Conservation (phyloP, 75 land plant genomes). For the Larix kaempferi region DNA sequence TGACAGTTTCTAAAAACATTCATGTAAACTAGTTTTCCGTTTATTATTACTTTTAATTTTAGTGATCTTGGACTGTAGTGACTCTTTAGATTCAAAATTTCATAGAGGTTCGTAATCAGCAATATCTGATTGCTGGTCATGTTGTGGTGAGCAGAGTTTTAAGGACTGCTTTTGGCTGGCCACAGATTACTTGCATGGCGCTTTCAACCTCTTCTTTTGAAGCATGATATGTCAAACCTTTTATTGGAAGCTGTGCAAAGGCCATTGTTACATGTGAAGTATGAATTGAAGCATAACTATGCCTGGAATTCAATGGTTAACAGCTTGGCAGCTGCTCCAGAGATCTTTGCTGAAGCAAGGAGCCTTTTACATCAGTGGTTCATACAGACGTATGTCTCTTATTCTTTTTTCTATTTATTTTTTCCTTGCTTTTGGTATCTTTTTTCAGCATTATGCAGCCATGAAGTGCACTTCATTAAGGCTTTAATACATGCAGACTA, state of each 20-base stretch:
- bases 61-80: too few species aligned
- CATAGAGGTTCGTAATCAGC: too few species aligned
- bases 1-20: too few species aligned
- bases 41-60: too few species aligned
- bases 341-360: conserved; percentile 16
- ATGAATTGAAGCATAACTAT: conserved; percentile 9
- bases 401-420: neutral
- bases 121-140: neutral
- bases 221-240: conserved; percentile 14
- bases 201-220: conserved; percentile 11
- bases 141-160: conserved; percentile 18
- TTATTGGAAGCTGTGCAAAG: conserved; percentile 13
- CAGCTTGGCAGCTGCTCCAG: conserved; percentile 19
- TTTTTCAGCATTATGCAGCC: neutral
- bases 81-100: too few species aligned
- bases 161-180: conserved; percentile 33
- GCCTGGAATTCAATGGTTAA: conserved; percentile 14
- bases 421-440: too few species aligned
- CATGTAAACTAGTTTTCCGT: too few species aligned
- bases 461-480: neutral
- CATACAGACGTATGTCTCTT: conserved; percentile 8
- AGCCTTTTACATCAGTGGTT: conserved; percentile 15
- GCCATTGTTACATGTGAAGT: conserved; percentile 12
- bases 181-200: conserved; percentile 32
- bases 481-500: neutral